A percentile compares a stretch with the other conserved stretches of the same genome.
Conservation (phyloP, 805 yeast species). For the Teunomyces stri region DNA sequence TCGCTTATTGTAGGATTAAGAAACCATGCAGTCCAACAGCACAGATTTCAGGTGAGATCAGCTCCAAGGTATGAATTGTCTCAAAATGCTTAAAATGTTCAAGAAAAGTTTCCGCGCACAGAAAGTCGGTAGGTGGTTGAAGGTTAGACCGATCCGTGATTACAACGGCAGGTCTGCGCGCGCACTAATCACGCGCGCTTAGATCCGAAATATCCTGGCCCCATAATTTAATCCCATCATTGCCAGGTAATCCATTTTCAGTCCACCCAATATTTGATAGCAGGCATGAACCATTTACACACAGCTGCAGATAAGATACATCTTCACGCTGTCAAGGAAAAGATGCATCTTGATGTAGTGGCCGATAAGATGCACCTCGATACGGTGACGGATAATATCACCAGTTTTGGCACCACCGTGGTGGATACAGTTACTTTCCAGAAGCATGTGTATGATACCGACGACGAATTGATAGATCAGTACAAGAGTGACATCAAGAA, state of each 20-base stretch:
- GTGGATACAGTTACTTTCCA: slow-evolving; percentile 7
- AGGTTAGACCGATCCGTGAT: background rate
- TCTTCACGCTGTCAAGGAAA: background rate
- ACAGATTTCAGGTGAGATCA: no score
- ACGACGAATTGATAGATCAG: slow-evolving; percentile 19
- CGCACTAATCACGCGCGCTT: slow-evolving; percentile 1
- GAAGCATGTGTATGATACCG: background rate
- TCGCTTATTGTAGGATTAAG: no score
- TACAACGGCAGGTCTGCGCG: background rate
- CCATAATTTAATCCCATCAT: background rate
- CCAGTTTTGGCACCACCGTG: slow-evolving; percentile 10
- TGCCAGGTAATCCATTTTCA: slow-evolving; percentile 1
- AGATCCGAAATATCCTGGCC: slow-evolving; percentile 3
- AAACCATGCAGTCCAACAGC: no score
- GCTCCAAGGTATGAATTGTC: no score
- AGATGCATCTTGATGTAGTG: slow-evolving; percentile 3
- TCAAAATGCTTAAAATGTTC: no score
- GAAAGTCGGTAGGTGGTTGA: no score
- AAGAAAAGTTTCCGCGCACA: no score
- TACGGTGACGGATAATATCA: slow-evolving; percentile 9
- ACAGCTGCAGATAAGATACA: slow-evolving; percentile 3
- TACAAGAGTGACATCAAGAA: slow-evolving; percentile 18
- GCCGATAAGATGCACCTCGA: background rate
- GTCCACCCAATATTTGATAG: no score
- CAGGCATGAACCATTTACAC: slow-evolving; percentile 1